These are phyloP conservation scores for Dioscorea alata DNA, from an alignment of 106 monocot species.

Conservation along the genomic window DNA sequence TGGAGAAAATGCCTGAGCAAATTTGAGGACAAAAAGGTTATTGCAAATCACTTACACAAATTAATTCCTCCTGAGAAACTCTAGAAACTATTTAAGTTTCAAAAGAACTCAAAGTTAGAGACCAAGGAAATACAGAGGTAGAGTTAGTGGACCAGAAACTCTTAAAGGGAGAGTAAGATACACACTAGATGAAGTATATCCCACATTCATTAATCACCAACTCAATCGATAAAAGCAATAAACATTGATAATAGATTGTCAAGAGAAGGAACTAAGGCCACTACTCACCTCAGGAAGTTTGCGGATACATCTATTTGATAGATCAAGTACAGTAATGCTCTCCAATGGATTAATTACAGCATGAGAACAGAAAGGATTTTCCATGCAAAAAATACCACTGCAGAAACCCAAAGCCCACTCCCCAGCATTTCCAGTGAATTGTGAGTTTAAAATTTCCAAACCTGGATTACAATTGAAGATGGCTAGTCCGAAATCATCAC, in stretches of 20 bases:
- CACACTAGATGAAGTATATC: no score
- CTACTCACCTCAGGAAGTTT: conserved; percentile 35
- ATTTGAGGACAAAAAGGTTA: conserved; percentile 6
- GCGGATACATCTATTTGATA: conserved; percentile 69
- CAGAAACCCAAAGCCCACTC: conserved; percentile 91
- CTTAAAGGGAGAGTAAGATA: no score
- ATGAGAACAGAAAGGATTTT: conserved; percentile 35
- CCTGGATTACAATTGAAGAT: conserved; percentile 44
- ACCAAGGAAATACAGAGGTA: no score
- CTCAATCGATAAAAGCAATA: background rate
- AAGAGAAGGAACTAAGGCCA: no score
- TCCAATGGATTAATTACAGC: conserved; percentile 20
- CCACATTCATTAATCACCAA: no score
- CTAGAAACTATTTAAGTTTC: no score
- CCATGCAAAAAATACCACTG: conserved; percentile 54
- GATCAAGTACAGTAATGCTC: conserved; percentile 56
- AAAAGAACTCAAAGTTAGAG: no score
- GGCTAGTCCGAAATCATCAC: conserved; percentile 38
- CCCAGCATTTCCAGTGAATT: conserved; percentile 54
- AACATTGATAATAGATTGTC: background rate
- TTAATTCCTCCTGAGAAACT: no score
- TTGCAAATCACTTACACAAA: no score
- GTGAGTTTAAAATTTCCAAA: conserved; percentile 84
- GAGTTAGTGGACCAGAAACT: no score
- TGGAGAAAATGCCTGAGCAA: conserved; percentile 56